These are phyloP conservation scores for Psophocarpus tetragonolobus DNA, from an alignment of 306 rosid species.

Conservation along the genomic window DNA sequence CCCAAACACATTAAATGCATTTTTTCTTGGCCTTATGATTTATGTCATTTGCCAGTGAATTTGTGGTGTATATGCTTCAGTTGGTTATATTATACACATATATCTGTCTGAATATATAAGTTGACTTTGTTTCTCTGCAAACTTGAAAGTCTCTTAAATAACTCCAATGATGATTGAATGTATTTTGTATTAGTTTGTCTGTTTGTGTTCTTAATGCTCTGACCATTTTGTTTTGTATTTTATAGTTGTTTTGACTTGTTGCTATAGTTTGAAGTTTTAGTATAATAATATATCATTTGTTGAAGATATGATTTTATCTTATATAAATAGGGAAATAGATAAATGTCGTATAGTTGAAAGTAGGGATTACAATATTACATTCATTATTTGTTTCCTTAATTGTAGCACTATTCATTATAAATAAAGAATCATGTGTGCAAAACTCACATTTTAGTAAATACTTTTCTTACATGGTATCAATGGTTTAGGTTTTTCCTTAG, in stretches of 20 bases:
- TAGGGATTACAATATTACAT: not conserved
- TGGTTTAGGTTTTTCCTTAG: too few species aligned
- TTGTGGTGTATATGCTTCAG: not conserved
- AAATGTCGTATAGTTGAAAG: not conserved
- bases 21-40: not conserved
- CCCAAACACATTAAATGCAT: not conserved
- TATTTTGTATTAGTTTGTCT: not conserved
- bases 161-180: not conserved
- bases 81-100: not conserved
- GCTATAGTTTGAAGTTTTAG: not conserved
- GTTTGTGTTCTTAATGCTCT: not conserved
- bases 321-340: not conserved
- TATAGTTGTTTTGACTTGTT: constrained; percentile 5
- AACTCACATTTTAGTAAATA: not conserved
- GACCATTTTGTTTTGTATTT: not conserved
- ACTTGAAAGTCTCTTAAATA: not conserved
- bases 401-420: not conserved
- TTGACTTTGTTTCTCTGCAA: constrained; percentile 4
- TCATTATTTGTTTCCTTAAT: not conserved
- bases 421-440: not conserved
- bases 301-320: not conserved
- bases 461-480: not conserved
- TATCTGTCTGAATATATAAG: not conserved
- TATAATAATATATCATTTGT: not conserved
- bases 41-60: constrained; percentile 20